Evolutionary conservation across 768 basidiomycete genomes (phyloP), one percentile per base, ranked within the genome.

Genomic region (Stropharia rugosoannulata): DNA sequence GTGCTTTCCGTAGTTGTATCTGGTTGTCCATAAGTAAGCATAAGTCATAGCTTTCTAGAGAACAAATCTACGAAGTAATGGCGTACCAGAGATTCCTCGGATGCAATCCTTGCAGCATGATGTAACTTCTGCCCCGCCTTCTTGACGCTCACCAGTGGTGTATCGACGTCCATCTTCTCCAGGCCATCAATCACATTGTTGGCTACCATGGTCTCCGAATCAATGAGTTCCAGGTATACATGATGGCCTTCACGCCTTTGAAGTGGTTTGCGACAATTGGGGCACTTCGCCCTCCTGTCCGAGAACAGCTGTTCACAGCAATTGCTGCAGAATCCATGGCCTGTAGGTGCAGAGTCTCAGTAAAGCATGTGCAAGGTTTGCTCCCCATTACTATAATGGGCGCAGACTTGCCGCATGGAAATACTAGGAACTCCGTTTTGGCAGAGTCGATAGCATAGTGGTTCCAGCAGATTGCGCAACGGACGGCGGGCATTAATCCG

Each of bases 281-380:
- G 69, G 44, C 69, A 70, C 52, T 59, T 58, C 13, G 63, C 58
- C 37, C 59, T 52, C 13, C 57, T 29, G 25, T 61, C n/a, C 10
- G 61, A 43, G 39, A 73, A 64, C 4, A 74, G 35, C 8, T 49
- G 45, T 4, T 59, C 49, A 16, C 68, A 65, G 58, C 77, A 80
- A n/a, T 59, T 51, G 6, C 49, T 56, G 50, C 78, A 80, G 53
- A 69, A 76, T n/a, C 75, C 75, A 56, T 79, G 78, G 10, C 78
- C 78, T 77, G 37, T 35, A 12, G 13, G 16, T 27, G 4, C 9
- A 37, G 25, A 16, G 13, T 41, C 19, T 47, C 29, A 37, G 36
- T 46, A 12, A 48, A 5, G 37, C 37, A 11, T 39, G 10, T 25
- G 10, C 2, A 25, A 55, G 40, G 5, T 32, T 32, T 32, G 9